Conservation (phyloP, 169 alveolate species). For the Plasmodium knowlesi region DNA sequence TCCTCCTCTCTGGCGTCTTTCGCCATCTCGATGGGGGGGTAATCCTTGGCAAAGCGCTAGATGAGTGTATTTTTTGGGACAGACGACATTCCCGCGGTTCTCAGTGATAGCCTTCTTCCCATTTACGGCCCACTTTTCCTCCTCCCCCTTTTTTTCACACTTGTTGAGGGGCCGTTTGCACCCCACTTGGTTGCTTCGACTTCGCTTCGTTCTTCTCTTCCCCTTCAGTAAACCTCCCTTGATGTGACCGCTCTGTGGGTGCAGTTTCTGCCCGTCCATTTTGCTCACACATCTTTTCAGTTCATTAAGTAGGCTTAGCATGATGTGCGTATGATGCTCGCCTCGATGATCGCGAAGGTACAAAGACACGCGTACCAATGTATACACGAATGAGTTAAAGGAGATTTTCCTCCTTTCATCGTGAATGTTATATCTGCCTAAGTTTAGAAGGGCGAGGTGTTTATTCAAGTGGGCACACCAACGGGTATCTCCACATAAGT, state of each 20-base stretch:
- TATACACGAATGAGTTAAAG: conserved; percentile 34
- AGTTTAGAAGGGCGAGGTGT: not conserved
- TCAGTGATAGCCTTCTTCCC: not conserved
- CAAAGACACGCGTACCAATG: conserved; percentile 35
- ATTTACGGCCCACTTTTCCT: not conserved
- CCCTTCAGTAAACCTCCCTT: not conserved
- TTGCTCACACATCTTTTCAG: not conserved
- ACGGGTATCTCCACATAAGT: not conserved
- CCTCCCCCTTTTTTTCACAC: not conserved
- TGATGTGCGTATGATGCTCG: not conserved
- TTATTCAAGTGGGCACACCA: conserved; percentile 3
- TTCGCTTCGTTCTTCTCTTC: not conserved
- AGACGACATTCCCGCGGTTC: not conserved
- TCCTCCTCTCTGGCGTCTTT: not conserved
- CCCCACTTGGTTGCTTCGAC: too few relatives aligned
- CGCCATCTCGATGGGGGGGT: not conserved
- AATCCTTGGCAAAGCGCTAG: not conserved
- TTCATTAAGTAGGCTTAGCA: not conserved
- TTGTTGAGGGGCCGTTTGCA: not conserved
- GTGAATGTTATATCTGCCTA: conserved; percentile 35
- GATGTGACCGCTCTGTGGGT: not conserved
- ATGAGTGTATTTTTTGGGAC: not conserved
- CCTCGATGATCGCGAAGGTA: not conserved
- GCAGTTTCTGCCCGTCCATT: not conserved
- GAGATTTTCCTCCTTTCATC: conserved; percentile 50